These are phyloP conservation scores for Globisporangium recalcitrans DNA, from an alignment of 352 stramenopile species.

Conservation along the genomic window DNA sequence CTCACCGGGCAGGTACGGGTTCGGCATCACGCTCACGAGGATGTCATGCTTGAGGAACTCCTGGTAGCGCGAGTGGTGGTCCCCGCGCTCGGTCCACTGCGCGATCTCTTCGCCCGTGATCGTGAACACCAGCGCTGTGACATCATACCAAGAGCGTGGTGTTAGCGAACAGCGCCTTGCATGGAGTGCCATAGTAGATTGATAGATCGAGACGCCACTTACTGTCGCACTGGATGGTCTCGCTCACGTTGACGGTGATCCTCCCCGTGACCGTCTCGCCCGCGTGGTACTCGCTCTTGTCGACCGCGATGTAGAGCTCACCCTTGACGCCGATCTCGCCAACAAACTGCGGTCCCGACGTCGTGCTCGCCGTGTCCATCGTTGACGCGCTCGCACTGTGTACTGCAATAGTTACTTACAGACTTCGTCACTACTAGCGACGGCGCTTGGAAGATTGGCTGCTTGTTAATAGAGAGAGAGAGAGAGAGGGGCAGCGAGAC, in stretches of 20 bases:
- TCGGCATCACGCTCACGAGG: slow-evolving; percentile 39
- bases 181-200: background rate
- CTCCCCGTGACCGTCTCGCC: slow-evolving; percentile 48
- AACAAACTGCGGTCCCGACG: slow-evolving; percentile 27
- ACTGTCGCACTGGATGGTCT: slow-evolving; percentile 54
- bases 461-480: background rate
- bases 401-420: background rate
- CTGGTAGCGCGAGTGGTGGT: slow-evolving; percentile 64
- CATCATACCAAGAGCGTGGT: background rate
- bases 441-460: background rate
- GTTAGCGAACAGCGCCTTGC: background rate
- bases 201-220: slow-evolving; percentile 12
- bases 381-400: background rate
- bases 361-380: slow-evolving; percentile 17
- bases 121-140: slow-evolving; percentile 44
- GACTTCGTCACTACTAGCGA: background rate
- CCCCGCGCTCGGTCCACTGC: slow-evolving; percentile 52
- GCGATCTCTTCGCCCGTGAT: slow-evolving; percentile 61
- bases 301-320: slow-evolving; percentile 51
- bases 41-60: slow-evolving; percentile 66
- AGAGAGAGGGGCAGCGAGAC: background rate
- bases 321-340: slow-evolving; percentile 63
- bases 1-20: slow-evolving; percentile 50
- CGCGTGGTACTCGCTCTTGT: slow-evolving; percentile 52
- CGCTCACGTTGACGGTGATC: slow-evolving; percentile 52